Percentiles rank a stretch among this genome's conserved stretches.
phyloP scores from a whole-genome alignment of 2,329 filamentous ascomycete species.

The Microdochium nivale region DNA sequence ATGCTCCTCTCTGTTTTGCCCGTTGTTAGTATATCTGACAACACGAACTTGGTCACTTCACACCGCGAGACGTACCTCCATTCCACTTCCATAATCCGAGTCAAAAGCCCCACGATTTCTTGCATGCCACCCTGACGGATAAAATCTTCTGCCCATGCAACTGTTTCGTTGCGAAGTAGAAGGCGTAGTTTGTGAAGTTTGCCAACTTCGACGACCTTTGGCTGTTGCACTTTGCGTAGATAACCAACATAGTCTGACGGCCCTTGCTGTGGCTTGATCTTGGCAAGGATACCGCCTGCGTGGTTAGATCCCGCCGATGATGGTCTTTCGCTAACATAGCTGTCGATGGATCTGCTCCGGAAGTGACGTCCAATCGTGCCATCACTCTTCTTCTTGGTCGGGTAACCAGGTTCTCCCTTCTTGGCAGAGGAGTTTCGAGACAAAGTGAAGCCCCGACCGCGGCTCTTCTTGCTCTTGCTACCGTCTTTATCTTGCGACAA shows the following conservation, averaged over 20 bases:
- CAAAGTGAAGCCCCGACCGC: conserved; percentile 74
- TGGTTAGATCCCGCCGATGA: conserved; percentile 45
- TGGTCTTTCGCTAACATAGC: conserved; percentile 52
- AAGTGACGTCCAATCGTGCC: conserved; percentile 54
- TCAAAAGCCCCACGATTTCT: conserved; percentile 76
- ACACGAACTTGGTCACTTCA: neutral
- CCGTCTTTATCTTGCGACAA: conserved; percentile 25
- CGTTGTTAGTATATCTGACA: neutral
- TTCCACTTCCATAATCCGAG: conserved; percentile 90
- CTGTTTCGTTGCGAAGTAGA: conserved; percentile 85
- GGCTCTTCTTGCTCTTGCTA: conserved; percentile 46
- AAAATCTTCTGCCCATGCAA: conserved; percentile 91
- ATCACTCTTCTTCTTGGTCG: conserved; percentile 68
- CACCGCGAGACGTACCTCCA: conserved; percentile 64
- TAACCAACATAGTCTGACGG: conserved; percentile 84
- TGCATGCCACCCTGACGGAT: conserved; percentile 85
- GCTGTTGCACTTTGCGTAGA: conserved; percentile 70
- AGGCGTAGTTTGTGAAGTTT: conserved; percentile 89
- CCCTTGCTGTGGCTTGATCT: conserved; percentile 64
- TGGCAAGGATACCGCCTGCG: conserved; percentile 51
- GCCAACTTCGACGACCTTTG: conserved; percentile 81
- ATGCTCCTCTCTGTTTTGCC: conserved; percentile 68
- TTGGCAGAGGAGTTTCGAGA: conserved; percentile 45
- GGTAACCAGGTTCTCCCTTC: conserved; percentile 54
- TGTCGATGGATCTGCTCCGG: conserved; percentile 66